These are phyloP conservation scores for Inonotus obliquus DNA, from an alignment of 1,284 basidiomycete species.

Conservation along the genomic window DNA sequence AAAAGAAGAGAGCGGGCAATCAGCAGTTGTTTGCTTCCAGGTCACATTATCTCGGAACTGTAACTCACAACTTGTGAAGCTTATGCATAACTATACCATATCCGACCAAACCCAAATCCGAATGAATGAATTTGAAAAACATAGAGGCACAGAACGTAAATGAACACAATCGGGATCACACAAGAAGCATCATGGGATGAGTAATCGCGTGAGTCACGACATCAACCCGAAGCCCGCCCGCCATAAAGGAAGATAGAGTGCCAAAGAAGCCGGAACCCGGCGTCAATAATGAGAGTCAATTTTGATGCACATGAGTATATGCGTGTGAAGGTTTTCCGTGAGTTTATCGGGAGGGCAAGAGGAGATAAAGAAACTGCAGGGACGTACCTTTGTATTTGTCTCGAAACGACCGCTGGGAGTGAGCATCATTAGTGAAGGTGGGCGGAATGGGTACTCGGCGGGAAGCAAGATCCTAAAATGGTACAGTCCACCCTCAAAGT, in stretches of 20 bases:
- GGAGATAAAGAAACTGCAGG: background rate
- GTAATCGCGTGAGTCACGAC: conserved; percentile 10
- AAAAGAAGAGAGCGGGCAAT: background rate
- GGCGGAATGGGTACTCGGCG: conserved; percentile 91
- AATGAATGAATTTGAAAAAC: background rate
- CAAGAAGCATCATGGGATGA: background rate
- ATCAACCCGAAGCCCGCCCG: conserved; percentile 17
- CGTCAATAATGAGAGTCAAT: background rate
- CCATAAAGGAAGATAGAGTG: conserved; percentile 4
- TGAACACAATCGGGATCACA: background rate
- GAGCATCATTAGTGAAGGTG: conserved; percentile 90
- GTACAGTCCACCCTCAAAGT: conserved; percentile 89
- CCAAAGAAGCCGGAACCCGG: background rate
- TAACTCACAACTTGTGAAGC: conserved; percentile 80
- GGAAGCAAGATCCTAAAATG: conserved; percentile 91
- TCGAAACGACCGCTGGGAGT: conserved; percentile 96
- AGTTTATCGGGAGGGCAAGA: background rate
- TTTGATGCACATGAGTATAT: background rate
- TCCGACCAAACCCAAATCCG: background rate
- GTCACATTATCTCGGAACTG: background rate
- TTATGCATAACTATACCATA: conserved; percentile 79
- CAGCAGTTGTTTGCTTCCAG: conserved; percentile 2
- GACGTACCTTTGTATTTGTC: conserved; percentile 84
- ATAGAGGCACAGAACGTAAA: background rate
- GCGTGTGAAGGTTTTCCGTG: background rate